Conservation (phyloP, 495 filamentous ascomycete species). For the Cercophora sp. region DNA sequence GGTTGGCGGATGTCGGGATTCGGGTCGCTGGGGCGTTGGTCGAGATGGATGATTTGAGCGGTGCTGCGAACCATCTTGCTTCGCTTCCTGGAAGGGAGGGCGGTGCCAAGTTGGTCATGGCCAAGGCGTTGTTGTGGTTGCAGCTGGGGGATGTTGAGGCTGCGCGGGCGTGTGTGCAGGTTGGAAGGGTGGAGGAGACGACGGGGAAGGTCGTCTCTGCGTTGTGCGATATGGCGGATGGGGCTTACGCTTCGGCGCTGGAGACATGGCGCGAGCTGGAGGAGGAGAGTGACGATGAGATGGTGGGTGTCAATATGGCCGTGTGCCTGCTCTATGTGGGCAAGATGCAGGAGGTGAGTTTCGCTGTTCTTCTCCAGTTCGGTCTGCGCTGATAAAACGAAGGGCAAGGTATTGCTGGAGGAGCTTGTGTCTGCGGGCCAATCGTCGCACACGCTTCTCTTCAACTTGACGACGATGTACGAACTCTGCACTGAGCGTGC, state of each 20-base stretch:
- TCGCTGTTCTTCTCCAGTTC: neutral
- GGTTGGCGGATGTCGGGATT: slow-evolving; percentile 72
- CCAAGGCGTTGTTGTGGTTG: slow-evolving; percentile 64
- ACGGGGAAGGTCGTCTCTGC: slow-evolving; percentile 50
- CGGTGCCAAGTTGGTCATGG: slow-evolving; percentile 32
- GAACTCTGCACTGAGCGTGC: slow-evolving; percentile 82
- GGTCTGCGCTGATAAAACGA: slow-evolving; percentile 17
- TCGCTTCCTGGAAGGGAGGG: slow-evolving; percentile 33
- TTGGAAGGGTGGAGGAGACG: slow-evolving; percentile 15
- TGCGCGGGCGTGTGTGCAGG: slow-evolving; percentile 51
- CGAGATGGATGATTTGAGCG: slow-evolving; percentile 85
- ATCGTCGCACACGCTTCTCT: slow-evolving; percentile 70
- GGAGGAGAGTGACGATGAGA: slow-evolving; percentile 43
- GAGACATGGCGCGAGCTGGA: slow-evolving; percentile 59
- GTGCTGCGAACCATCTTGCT: slow-evolving; percentile 65
- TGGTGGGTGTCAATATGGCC: slow-evolving; percentile 73
- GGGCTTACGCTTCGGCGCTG: slow-evolving; percentile 60
- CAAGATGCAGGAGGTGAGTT: slow-evolving; percentile 63
- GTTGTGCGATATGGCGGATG: slow-evolving; percentile 74
- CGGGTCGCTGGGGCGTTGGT: slow-evolving; percentile 74
- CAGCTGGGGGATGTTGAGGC: slow-evolving; percentile 70
- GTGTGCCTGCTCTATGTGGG: slow-evolving; percentile 81
- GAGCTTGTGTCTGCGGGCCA: slow-evolving; percentile 54
- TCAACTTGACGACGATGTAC: slow-evolving; percentile 88
- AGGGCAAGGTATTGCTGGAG: slow-evolving; percentile 63